These are phyloP conservation scores for Colletotrichum gloeosporioides DNA, from an alignment of 2,329 filamentous ascomycete genomes.

Conservation along the genomic window DNA sequence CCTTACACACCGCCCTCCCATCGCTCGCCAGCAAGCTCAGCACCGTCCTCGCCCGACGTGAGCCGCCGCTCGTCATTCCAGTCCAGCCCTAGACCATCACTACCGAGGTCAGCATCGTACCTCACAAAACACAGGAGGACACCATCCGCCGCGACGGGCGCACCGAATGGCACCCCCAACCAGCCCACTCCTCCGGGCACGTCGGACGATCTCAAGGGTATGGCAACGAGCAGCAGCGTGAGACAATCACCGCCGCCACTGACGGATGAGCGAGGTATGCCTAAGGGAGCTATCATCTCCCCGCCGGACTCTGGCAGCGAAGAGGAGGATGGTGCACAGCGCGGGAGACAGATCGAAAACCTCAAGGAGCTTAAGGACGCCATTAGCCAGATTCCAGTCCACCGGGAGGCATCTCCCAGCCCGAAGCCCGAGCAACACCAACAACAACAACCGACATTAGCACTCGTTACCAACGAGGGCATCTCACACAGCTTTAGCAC, in stretches of 20 bases:
- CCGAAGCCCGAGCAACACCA: conserved; percentile 7
- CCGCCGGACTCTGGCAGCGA: conserved; percentile 93
- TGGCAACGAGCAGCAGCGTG: conserved; percentile 64
- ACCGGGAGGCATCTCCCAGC: conserved; percentile 63
- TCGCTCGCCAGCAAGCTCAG: conserved; percentile 65
- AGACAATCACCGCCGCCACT: conserved; percentile 86
- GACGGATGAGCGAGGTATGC: conserved; percentile 74
- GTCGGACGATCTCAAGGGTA: conserved; percentile 53
- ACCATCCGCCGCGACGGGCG: conserved; percentile 44
- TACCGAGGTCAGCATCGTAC: conserved; percentile 71
- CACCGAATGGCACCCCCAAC: conserved; percentile 33
- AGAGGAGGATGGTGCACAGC: conserved; percentile 61
- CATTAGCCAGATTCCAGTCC: conserved; percentile 78
- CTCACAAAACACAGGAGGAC: conserved; percentile 68
- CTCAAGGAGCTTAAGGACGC: conserved; percentile 79
- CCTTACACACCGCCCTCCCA: conserved; percentile 86
- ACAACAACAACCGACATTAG: conserved; percentile 27
- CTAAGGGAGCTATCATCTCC: conserved; percentile 84
- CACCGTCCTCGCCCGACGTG: conserved; percentile 58
- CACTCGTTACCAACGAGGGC: conserved; percentile 32
- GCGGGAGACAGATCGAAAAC: conserved; percentile 56
- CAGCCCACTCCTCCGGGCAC: conserved; percentile 55
- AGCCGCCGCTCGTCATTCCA: conserved; percentile 66
- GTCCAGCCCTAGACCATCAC: conserved; percentile 52
- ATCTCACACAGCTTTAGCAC: conserved; percentile 56